Conservation (phyloP, 805 yeast genomes). For the Tetrapisispora namnaoensis region DNA sequence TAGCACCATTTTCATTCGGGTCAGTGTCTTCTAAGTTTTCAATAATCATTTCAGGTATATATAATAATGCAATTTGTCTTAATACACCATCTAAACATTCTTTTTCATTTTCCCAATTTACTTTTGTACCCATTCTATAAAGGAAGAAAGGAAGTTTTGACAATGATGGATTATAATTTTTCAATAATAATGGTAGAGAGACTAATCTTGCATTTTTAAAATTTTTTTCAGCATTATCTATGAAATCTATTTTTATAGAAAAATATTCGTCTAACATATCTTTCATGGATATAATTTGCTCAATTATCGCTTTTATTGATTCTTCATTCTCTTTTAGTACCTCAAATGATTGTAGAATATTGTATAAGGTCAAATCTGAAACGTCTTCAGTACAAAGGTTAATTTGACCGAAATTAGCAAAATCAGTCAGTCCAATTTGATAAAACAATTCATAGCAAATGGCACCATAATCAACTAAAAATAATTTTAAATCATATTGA, state of each 20-base stretch:
- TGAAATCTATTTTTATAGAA: constrained; percentile 33
- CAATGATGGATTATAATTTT: constrained; percentile 52
- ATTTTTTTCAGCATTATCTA: constrained; percentile 19
- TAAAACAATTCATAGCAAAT: constrained; percentile 62
- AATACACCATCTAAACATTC: constrained; percentile 58
- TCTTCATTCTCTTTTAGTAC: constrained; percentile 16
- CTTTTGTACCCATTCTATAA: constrained; percentile 45
- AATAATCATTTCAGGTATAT: constrained; percentile 51
- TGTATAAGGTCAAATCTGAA: constrained; percentile 9
- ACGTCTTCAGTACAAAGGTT: constrained; percentile 19
- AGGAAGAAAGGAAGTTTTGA: constrained; percentile 59
- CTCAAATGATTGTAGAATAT: constrained; percentile 13
- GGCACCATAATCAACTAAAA: constrained; percentile 71
- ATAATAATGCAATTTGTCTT: constrained; percentile 58
- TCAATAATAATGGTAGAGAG: constrained; percentile 59
- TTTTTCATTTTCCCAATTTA: constrained; percentile 61
- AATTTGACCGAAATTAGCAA: constrained; percentile 69
- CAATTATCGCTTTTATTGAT: constrained; percentile 13
- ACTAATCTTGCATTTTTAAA: constrained; percentile 30
- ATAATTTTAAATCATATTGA: constrained; percentile 72
- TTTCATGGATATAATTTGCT: constrained; percentile 38
- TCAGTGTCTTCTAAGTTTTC: constrained; percentile 7
- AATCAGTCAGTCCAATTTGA: constrained; percentile 68
- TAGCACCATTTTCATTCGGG: constrained; percentile 7
- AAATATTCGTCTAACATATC: constrained; percentile 83